These are phyloP conservation scores for Lagerstroemia speciosa DNA, from an alignment of 345 rosid genomes.

Conservation along the genomic window DNA sequence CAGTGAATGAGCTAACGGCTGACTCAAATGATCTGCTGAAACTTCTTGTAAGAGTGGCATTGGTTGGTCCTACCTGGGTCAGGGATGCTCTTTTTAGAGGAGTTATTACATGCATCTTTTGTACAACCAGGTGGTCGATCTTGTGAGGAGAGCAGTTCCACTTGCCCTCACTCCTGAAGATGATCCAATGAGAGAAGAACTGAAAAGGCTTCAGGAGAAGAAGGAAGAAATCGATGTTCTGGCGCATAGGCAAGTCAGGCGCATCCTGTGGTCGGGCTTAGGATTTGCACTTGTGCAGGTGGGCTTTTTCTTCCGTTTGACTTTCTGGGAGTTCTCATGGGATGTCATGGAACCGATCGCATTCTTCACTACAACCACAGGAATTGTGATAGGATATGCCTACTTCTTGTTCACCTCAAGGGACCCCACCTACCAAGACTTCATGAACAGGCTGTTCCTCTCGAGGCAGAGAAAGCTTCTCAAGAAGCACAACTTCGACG, in stretches of 20 bases:
- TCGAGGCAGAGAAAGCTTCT: constrained; percentile 76
- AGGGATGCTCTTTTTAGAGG: not conserved
- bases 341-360: constrained; percentile 97
- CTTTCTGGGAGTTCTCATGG: constrained; percentile 99
- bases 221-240: constrained; percentile 77
- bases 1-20: no score
- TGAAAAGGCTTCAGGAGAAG: constrained; percentile 49
- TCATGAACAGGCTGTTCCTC: constrained; percentile 83
- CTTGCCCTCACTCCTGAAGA: constrained; percentile 57
- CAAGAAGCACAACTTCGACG: constrained; percentile 50
- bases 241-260: constrained; percentile 87
- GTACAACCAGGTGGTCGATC: constrained; percentile 61
- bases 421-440: constrained; percentile 92
- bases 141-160: constrained; percentile 75
- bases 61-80: not conserved
- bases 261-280: constrained; percentile 68
- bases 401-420: constrained; percentile 80
- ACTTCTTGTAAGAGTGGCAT: not conserved
- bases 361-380: constrained; percentile 62
- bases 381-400: constrained; percentile 74
- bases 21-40: not conserved
- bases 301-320: constrained; percentile 69
- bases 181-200: constrained; percentile 55
- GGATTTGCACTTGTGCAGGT: constrained; percentile 52
- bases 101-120: not conserved